Evolutionary conservation across 2,329 filamentous ascomycete species (phyloP).

Genomic region (Colletotrichum liaoningense): DNA sequence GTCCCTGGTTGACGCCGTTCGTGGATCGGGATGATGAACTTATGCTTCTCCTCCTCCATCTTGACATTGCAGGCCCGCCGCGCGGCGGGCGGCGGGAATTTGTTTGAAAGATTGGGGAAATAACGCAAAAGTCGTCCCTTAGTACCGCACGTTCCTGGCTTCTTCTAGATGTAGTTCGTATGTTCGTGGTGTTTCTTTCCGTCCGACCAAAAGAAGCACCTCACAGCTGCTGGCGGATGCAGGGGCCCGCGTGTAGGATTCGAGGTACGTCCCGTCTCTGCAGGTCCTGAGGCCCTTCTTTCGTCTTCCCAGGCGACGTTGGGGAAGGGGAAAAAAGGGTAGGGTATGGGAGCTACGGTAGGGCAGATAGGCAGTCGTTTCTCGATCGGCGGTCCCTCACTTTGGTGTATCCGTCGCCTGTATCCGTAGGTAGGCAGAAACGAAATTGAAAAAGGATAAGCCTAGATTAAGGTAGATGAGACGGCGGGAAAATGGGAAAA

Average conservation of each 20-base stretch:
- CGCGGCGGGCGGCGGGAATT: slow-evolving; percentile 5
- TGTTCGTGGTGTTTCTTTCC: background rate
- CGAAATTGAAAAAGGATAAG: background rate
- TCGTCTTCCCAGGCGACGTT: background rate
- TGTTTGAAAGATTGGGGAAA: background rate
- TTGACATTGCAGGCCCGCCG: slow-evolving; percentile 14
- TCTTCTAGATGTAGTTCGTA: background rate
- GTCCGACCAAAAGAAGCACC: background rate
- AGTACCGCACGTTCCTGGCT: background rate
- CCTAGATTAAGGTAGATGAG: background rate
- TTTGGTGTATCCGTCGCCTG: background rate
- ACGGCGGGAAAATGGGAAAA: slow-evolving; percentile 7
- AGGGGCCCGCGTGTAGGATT: slow-evolving; percentile 5
- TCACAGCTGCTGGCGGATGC: slow-evolving; percentile 12
- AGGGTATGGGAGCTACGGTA: background rate
- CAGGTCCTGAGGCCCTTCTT: slow-evolving; percentile 4
- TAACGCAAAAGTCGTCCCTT: background rate
- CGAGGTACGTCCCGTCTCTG: slow-evolving; percentile 15
- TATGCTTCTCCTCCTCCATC: slow-evolving; percentile 35
- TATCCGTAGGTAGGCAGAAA: background rate
- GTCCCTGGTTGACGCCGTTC: slow-evolving; percentile 23
- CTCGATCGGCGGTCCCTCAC: background rate
- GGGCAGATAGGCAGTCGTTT: background rate
- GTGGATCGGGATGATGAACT: slow-evolving; percentile 33
- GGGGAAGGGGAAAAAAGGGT: background rate